Percentiles rank a stretch among this genome's conserved stretches.
phyloP scores from a whole-genome alignment of 495 filamentous ascomycete species.

The Xylaria castorea region DNA sequence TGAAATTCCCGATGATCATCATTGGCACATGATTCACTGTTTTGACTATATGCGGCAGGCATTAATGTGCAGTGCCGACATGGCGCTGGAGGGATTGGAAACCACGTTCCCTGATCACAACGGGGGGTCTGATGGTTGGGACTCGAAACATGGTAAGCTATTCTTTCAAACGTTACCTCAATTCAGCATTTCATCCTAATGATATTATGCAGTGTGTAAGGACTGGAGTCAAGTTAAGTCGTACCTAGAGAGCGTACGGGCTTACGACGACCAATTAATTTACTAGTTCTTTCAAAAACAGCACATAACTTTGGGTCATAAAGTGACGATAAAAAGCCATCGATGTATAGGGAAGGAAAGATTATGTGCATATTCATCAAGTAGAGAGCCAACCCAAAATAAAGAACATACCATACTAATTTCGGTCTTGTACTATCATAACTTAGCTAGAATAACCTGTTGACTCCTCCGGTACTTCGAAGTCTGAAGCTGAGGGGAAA shows the following conservation, averaged over 20 bases:
- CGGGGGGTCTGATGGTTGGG: constrained; percentile 55
- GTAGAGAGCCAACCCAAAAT: not conserved
- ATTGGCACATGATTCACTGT: constrained; percentile 60
- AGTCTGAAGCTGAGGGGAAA: not conserved
- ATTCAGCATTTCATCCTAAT: not conserved
- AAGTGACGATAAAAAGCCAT: not conserved
- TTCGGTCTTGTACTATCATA: not conserved
- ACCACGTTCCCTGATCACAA: constrained; percentile 56
- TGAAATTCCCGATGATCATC: constrained; percentile 52
- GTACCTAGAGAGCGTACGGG: constrained; percentile 52
- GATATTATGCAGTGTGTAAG: constrained; percentile 44
- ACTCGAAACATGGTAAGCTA: constrained; percentile 52
- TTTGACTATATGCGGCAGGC: constrained; percentile 56
- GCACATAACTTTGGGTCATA: not conserved
- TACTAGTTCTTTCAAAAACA: not conserved
- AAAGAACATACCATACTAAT: not conserved
- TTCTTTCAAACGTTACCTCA: not conserved
- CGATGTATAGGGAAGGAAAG: not conserved
- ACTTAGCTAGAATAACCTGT: not conserved
- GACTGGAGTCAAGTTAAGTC: constrained; percentile 48
- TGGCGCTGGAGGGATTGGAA: constrained; percentile 48
- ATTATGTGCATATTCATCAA: not conserved
- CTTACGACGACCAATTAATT: constrained; percentile 52
- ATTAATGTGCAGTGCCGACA: constrained; percentile 55
- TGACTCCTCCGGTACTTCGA: not conserved